phyloP scores from a whole-genome alignment of 768 basidiomycete species.

The Nevesoporus exiguus region DNA sequence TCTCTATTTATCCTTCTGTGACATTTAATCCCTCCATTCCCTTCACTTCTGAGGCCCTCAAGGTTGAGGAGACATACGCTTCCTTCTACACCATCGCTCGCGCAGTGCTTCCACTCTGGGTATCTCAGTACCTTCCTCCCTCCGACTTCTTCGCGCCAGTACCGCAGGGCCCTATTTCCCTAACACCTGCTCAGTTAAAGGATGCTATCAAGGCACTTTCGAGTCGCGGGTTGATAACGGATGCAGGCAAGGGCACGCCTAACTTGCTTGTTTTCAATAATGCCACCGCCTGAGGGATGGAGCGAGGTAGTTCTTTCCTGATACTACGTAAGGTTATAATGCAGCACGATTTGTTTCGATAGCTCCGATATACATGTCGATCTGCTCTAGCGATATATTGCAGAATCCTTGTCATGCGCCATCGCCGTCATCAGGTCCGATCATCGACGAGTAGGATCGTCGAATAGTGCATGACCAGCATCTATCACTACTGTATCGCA shows the following conservation, averaged over 20 bases:
- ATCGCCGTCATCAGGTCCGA: not conserved
- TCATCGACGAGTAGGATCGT: not conserved
- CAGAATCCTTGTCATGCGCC: not conserved
- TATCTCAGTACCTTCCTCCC: constrained; percentile 53
- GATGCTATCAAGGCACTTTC: constrained; percentile 62
- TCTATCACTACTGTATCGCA: not conserved
- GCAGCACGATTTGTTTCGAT: not conserved
- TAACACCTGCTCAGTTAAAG: constrained; percentile 77
- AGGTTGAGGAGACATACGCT: constrained; percentile 36
- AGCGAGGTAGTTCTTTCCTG: not conserved
- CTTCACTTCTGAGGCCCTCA: constrained; percentile 33
- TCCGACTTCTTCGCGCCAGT: constrained; percentile 44
- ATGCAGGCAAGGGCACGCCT: constrained; percentile 48
- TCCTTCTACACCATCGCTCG: constrained; percentile 54
- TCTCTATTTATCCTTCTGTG: constrained; percentile 77
- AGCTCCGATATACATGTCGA: constrained; percentile 3
- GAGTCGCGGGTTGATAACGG: constrained; percentile 45
- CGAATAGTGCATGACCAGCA: not conserved
- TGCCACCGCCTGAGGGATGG: constrained; percentile 40
- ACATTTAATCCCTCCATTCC: constrained; percentile 54
- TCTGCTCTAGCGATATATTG: constrained; percentile 12
- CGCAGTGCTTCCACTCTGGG: constrained; percentile 56
- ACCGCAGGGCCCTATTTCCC: constrained; percentile 37
- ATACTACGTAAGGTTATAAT: constrained; percentile 1
- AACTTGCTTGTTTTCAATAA: constrained; percentile 85